phyloP scores from a whole-genome alignment of 495 filamentous ascomycete genomes.

The Annulohypoxylon maeteangense region DNA sequence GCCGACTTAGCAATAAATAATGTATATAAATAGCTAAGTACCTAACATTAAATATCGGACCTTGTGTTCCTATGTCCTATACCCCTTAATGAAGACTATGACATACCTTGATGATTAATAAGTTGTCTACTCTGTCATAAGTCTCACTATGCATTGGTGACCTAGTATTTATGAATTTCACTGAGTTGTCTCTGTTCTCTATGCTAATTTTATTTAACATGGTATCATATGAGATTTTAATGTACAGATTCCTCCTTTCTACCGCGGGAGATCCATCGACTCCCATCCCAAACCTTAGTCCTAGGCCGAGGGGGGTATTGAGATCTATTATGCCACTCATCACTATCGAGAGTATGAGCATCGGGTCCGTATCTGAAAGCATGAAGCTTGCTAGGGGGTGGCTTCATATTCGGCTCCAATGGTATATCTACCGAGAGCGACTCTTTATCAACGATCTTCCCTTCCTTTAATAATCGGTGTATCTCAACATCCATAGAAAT shows the following conservation, averaged over 20 bases:
- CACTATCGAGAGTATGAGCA: background rate
- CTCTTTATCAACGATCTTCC: conserved; percentile 5
- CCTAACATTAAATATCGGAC: background rate
- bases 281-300: background rate
- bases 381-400: background rate
- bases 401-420: background rate
- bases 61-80: background rate
- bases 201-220: background rate
- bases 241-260: background rate
- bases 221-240: conserved; percentile 10
- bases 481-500: conserved; percentile 35
- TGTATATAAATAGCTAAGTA: background rate
- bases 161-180: background rate
- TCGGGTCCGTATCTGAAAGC: background rate
- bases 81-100: background rate
- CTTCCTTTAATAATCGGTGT: conserved; percentile 25
- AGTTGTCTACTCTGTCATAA: background rate
- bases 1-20: background rate
- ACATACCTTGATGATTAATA: background rate
- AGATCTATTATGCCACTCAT: background rate
- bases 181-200: conserved; percentile 13
- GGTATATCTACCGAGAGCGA: conserved; percentile 37
- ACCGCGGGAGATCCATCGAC: background rate
- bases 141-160: background rate
- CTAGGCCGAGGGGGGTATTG: background rate